A percentile compares a stretch with the other conserved stretches of the same genome.
phyloP scores from a whole-genome alignment of 371 early-diverging fungal genomes.

The Zopfochytrium polystomum region DNA sequence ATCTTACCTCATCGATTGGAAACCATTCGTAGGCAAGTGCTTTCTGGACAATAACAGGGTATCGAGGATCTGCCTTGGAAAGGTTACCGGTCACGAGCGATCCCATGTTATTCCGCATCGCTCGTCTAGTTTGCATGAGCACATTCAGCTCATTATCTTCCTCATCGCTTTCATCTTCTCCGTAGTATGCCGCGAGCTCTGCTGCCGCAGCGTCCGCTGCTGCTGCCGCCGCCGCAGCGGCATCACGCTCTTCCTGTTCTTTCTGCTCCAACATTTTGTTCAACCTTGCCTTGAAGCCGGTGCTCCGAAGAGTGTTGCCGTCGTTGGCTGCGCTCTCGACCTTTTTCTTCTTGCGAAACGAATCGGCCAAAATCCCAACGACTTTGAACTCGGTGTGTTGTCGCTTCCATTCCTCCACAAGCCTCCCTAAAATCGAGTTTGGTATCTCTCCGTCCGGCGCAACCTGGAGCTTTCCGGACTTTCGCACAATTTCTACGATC shows the following conservation, averaged over 20 bases:
- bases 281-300: constrained; percentile 14
- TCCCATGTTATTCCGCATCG: constrained; percentile 5
- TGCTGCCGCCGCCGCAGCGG: background rate
- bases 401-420: background rate
- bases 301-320: background rate
- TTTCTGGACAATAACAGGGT: constrained; percentile 31
- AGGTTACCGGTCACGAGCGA: background rate
- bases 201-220: constrained; percentile 15
- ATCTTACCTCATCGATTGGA: constrained; percentile 39
- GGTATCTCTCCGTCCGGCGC: constrained; percentile 52
- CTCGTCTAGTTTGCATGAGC: constrained; percentile 1
- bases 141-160: background rate
- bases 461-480: constrained; percentile 8
- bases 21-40: constrained; percentile 38
- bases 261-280: background rate
- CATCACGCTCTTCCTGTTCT: background rate
- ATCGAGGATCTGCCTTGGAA: background rate
- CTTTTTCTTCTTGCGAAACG: background rate
- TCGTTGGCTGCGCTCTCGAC: background rate
- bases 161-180: constrained; percentile 1
- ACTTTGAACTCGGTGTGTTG: background rate
- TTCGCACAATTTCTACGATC: constrained; percentile 2
- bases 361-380: background rate
- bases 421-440: constrained; percentile 36
- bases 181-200: constrained; percentile 12